These are phyloP conservation scores for Neonectria punicea DNA, from an alignment of 2,329 filamentous ascomycete species.

Conservation along the genomic window DNA sequence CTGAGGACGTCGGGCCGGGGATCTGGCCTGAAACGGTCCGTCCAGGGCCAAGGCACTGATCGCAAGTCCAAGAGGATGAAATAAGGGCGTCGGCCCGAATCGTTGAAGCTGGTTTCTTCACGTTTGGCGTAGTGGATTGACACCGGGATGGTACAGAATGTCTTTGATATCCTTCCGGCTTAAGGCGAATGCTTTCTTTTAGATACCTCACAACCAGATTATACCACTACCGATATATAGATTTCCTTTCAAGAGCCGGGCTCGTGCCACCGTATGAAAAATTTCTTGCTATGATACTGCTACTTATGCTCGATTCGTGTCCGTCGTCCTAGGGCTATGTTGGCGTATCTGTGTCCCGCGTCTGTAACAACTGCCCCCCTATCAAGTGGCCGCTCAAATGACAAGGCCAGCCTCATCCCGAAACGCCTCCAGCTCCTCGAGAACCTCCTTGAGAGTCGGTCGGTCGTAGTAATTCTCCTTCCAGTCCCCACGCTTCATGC, in stretches of 20 bases:
- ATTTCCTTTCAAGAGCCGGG: neutral
- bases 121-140: neutral
- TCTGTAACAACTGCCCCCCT: conserved; percentile 4
- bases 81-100: conserved; percentile 29
- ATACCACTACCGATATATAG: neutral
- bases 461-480: conserved; percentile 62
- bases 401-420: conserved; percentile 33
- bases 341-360: conserved; percentile 13
- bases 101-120: neutral
- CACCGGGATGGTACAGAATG: neutral
- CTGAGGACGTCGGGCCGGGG: conserved; percentile 44
- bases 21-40: conserved; percentile 47
- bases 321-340: neutral
- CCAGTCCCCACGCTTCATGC: conserved; percentile 56
- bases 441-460: conserved; percentile 58
- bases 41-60: conserved; percentile 37
- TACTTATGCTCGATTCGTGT: neutral
- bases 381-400: conserved; percentile 22
- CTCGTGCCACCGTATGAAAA: neutral
- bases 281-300: too few species aligned
- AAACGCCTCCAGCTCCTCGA: conserved; percentile 44
- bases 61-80: conserved; percentile 49
- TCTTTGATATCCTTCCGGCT: neutral
- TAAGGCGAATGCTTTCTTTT: conserved; percentile 7
- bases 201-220: neutral